Evolutionary conservation across 441 rosid genomes (phyloP), one percentile per base, ranked within the genome.

Genomic region (Euphorbia corollata): DNA sequence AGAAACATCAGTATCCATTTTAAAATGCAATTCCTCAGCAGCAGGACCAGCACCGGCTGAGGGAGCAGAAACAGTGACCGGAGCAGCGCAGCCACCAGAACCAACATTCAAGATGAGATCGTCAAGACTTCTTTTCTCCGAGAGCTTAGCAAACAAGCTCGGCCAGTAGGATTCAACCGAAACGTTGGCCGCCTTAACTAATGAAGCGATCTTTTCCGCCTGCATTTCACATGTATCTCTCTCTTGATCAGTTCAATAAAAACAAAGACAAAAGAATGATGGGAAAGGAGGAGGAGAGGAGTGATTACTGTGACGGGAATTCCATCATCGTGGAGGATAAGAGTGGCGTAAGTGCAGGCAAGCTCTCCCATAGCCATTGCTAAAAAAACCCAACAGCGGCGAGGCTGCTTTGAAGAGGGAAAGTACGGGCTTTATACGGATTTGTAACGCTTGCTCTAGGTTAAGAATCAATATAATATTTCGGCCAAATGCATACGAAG

Each of bases 1-100:
- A 23, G 88, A 68, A 15, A 88, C 96, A 58, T 92, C 98, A 11
- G 82, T 74, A n/a, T 90, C 98, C 98, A 92, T 90, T 16, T 74
- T 76, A n/a, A 80, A 62, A 39, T 90, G 78, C 22, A 92, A 55
- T 36, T 90, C 87, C 64, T 84, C 92, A 8, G 13, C 61, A 59
- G 75, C 82, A 0, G 85, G 80, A 19, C 71, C 85, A 13, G 71
- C 86, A 22, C 58, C 87, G 10, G 74, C 79, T 59, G 68, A 84
- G 6, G 79, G 83, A 16, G 77, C 71, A 23, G 87, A 64, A 0
- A 82, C 75, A 8, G 76, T 65, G 0, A 73, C 71, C 15, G 78
- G 78, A 12, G 80, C 82, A n/a, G 79, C 73, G 4, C 41, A 5
- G 7, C 91, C 86, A 18, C 91, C 89, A 27, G 86, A 72, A 18